A percentile compares a stretch with the other conserved stretches of the same genome.
Conservation (phyloP, 768 basidiomycete genomes). For the Rhizopogon sp. region DNA sequence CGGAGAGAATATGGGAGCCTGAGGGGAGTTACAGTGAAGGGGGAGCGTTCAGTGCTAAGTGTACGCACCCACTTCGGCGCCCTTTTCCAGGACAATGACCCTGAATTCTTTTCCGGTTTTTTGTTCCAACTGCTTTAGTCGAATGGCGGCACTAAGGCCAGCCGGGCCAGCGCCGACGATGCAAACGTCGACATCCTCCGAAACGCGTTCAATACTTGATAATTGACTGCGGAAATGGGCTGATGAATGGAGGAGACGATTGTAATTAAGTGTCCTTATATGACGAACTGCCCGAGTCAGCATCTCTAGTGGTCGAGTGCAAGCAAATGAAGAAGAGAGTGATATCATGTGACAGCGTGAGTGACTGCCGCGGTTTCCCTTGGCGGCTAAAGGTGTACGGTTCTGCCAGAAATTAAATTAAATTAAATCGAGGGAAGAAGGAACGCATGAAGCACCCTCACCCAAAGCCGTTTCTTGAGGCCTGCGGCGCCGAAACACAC, state of each 20-base stretch:
- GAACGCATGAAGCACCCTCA: no score
- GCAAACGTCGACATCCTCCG: constrained; percentile 93
- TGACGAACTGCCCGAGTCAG: neutral
- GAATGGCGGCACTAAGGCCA: constrained; percentile 92
- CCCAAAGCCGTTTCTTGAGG: no score
- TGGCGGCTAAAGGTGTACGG: no score
- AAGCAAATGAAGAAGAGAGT: no score
- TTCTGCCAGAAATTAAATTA: no score
- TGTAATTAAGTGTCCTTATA: neutral
- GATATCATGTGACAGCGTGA: no score
- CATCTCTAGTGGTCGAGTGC: neutral
- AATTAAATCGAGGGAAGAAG: no score
- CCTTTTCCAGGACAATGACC: constrained; percentile 95
- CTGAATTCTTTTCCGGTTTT: constrained; percentile 77
- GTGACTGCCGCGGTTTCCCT: no score
- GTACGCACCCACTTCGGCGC: constrained; percentile 79
- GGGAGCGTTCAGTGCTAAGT: neutral
- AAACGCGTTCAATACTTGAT: constrained; percentile 66
- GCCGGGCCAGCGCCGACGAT: constrained; percentile 97
- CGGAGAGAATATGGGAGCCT: constrained; percentile 95
- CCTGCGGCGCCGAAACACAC: no score
- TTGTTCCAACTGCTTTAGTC: constrained; percentile 86
- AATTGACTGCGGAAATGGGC: constrained; percentile 23
- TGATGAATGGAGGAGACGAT: constrained; percentile 20
- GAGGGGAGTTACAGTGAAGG: constrained; percentile 1